A percentile compares a stretch with the other conserved stretches of the same genome.
Conservation (phyloP, 345 rosid species). For the Brassica nigra region DNA sequence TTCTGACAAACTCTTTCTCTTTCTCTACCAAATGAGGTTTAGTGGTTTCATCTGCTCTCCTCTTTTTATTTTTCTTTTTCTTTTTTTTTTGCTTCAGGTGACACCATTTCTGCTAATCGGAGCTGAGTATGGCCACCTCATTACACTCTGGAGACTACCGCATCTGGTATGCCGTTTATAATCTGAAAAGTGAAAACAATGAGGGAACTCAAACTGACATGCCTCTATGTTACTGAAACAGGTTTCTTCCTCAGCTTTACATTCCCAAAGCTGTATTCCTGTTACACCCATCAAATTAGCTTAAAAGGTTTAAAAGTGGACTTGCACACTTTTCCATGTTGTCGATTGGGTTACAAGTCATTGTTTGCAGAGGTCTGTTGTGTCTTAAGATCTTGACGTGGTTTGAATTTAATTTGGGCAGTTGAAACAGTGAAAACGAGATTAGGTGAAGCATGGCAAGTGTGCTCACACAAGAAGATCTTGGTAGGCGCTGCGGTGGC, state of each 20-base stretch:
- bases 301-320: slow-evolving; percentile 51
- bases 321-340: slow-evolving; percentile 2
- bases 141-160: slow-evolving; percentile 73
- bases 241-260: slow-evolving; percentile 88
- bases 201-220: slow-evolving; percentile 9
- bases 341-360: not conserved
- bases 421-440: slow-evolving; percentile 55
- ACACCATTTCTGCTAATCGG: slow-evolving; percentile 86
- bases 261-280: slow-evolving; percentile 68
- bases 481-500: slow-evolving; percentile 72
- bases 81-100: slow-evolving; percentile 47
- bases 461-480: slow-evolving; percentile 84
- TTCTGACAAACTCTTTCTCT: not conserved
- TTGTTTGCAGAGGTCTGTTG: not conserved
- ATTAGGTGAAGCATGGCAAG: slow-evolving; percentile 65
- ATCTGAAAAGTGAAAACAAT: not conserved
- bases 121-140: slow-evolving; percentile 83
- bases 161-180: slow-evolving; percentile 53
- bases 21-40: not conserved
- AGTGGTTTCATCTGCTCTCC: slow-evolving; percentile 1
- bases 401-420: slow-evolving; percentile 37
- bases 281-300: slow-evolving; percentile 62
- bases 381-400: not conserved
- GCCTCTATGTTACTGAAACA: slow-evolving; percentile 42
- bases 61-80: not conserved